Percentiles rank a stretch among this genome's conserved stretches.
phyloP scores from a whole-genome alignment of 2,329 filamentous ascomycete genomes.

The Cladophialophora exuberans region DNA sequence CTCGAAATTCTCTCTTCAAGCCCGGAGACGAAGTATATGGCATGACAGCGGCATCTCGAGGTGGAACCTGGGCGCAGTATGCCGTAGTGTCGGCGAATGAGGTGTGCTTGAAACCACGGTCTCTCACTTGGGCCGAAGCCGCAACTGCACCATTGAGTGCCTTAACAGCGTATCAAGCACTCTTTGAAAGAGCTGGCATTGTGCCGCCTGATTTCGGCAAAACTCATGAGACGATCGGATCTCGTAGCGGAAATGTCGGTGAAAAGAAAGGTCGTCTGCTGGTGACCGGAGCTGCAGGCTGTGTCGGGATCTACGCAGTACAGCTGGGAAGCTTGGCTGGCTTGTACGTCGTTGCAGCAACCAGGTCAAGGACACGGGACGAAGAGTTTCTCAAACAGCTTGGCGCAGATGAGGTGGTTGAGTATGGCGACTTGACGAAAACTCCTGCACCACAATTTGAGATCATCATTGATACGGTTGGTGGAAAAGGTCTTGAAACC shows the following conservation, averaged over 20 bases:
- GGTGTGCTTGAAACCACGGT: conserved; percentile 33
- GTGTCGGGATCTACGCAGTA: conserved; percentile 42
- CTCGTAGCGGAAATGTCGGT: neutral
- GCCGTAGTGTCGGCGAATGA: conserved; percentile 32
- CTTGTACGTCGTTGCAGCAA: conserved; percentile 39
- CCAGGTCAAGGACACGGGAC: conserved; percentile 42
- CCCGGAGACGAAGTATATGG: conserved; percentile 38
- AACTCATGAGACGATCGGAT: neutral
- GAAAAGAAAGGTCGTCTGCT: conserved; percentile 32
- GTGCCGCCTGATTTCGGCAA: conserved; percentile 10
- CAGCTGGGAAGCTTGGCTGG: conserved; percentile 43
- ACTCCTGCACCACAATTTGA: conserved; percentile 23
- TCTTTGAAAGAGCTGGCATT: conserved; percentile 36
- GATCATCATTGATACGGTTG: conserved; percentile 37
- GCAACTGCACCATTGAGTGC: conserved; percentile 38
- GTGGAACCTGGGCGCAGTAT: conserved; percentile 37
- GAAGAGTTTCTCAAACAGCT: conserved; percentile 39
- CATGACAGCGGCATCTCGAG: conserved; percentile 33
- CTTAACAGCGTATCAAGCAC: conserved; percentile 39
- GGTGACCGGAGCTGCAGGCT: conserved; percentile 45
- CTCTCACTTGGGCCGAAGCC: conserved; percentile 32
- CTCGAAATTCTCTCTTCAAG: conserved; percentile 23
- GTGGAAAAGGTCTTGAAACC: conserved; percentile 30
- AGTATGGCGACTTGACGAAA: conserved; percentile 37
- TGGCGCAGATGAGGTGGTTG: conserved; percentile 44